A percentile compares a stretch with the other conserved stretches of the same genome.
Evolutionary conservation across 495 filamentous ascomycete species (phyloP).

Genomic region (Daldinia vernicosa): DNA sequence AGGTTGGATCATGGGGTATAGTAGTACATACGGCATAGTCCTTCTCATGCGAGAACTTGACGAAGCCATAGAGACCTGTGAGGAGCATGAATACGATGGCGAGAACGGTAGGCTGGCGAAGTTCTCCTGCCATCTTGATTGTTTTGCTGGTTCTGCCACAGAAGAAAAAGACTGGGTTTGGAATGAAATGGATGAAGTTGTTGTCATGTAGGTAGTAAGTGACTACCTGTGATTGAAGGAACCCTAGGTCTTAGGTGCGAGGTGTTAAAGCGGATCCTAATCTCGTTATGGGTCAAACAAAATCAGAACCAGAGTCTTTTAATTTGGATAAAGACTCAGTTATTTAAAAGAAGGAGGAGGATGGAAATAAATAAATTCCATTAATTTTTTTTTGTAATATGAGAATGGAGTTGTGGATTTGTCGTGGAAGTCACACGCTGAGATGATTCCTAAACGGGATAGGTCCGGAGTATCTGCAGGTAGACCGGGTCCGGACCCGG

Average conservation of each 20-base stretch:
- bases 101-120: slow-evolving; percentile 8
- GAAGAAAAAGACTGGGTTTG: background rate
- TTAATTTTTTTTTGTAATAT: background rate
- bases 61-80: slow-evolving; percentile 28
- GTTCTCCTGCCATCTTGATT: slow-evolving; percentile 14
- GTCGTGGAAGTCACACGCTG: background rate
- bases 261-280: background rate
- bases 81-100: slow-evolving; percentile 15
- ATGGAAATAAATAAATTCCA: background rate
- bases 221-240: background rate
- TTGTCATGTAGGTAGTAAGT: background rate
- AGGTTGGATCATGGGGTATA: background rate
- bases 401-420: background rate
- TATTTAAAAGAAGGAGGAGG: background rate
- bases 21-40: slow-evolving; percentile 5
- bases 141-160: background rate
- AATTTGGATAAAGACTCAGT: background rate
- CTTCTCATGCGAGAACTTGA: slow-evolving; percentile 28
- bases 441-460: background rate
- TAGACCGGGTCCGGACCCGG: slow-evolving; percentile 4
- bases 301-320: background rate
- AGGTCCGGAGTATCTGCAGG: background rate
- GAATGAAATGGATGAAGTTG: background rate
- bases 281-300: background rate
- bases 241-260: background rate